Evolutionary conservation across 2,329 filamentous ascomycete species (phyloP).

Genomic region (Fusarium agapanthi): DNA sequence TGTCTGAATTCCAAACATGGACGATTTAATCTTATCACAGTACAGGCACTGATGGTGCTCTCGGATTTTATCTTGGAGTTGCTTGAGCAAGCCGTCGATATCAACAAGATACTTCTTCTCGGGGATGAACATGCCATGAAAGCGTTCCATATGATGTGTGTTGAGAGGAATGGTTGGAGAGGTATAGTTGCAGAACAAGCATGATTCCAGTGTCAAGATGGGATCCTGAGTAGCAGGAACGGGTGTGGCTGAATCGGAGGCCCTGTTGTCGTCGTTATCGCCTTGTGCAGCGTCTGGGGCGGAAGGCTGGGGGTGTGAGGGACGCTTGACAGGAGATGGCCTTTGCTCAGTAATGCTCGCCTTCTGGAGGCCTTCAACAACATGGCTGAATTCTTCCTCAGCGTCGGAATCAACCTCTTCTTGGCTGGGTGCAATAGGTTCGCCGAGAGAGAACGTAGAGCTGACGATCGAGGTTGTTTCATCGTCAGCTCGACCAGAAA

Average conservation of each 20-base stretch:
- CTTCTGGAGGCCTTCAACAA: constrained; percentile 80
- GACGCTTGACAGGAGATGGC: constrained; percentile 62
- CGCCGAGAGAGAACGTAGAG: constrained; percentile 89
- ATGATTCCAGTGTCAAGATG: constrained; percentile 62
- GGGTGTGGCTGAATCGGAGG: constrained; percentile 55
- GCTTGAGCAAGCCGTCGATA: constrained; percentile 79
- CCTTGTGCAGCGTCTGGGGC: constrained; percentile 56
- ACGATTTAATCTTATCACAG: constrained; percentile 85
- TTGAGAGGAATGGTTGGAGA: constrained; percentile 81
- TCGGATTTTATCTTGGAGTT: constrained; percentile 82
- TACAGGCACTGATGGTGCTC: constrained; percentile 86
- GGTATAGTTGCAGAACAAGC: constrained; percentile 91
- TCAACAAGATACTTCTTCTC: constrained; percentile 86
- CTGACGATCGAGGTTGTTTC: constrained; percentile 85
- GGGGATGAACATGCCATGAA: constrained; percentile 95
- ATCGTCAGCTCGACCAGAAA: constrained; percentile 60
- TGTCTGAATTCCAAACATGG: constrained; percentile 83
- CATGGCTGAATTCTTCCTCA: constrained; percentile 78
- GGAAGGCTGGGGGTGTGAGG: constrained; percentile 60
- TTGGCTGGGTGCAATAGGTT: constrained; percentile 66
- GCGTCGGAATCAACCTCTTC: constrained; percentile 70
- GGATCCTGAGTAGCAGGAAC: constrained; percentile 48
- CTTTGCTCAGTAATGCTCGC: constrained; percentile 69
- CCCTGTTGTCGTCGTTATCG: constrained; percentile 50
- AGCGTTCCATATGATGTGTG: constrained; percentile 86